A percentile compares a stretch with the other conserved stretches of the same genome.
Conservation (phyloP, 2,329 filamentous ascomycete species). For the Karstenula rhodostoma region DNA sequence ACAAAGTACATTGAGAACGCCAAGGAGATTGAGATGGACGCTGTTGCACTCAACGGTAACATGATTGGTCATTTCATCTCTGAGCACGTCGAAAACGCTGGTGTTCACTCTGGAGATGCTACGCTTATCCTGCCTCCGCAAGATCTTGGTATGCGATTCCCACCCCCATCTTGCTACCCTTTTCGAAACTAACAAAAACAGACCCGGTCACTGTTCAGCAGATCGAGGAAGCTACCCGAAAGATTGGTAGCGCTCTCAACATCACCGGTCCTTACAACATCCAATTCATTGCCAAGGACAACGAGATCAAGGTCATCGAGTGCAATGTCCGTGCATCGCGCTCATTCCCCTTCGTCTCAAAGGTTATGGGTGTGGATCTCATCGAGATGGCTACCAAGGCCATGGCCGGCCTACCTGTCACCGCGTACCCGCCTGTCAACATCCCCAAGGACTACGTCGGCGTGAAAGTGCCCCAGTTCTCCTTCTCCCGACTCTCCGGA, state of each 20-base stretch:
- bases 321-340: slow-evolving; percentile 96
- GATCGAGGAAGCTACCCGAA: slow-evolving; percentile 93
- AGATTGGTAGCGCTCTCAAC: slow-evolving; percentile 93
- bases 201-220: slow-evolving; percentile 83
- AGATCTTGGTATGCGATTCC: slow-evolving; percentile 64
- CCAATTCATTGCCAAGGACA: slow-evolving; percentile 99
- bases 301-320: slow-evolving; percentile 99
- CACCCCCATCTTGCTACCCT: background rate
- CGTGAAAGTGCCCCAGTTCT: slow-evolving; percentile 99
- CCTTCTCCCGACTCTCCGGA: slow-evolving; percentile 94
- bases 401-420: slow-evolving; percentile 84
- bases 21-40: slow-evolving; percentile 99
- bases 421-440: slow-evolving; percentile 79
- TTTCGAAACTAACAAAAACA: slow-evolving; percentile 37
- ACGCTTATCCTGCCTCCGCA: slow-evolving; percentile 95
- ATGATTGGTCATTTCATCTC: slow-evolving; percentile 97
- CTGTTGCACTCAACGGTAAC: slow-evolving; percentile 86
- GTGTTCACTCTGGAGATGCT: slow-evolving; percentile 97
- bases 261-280: slow-evolving; percentile 98
- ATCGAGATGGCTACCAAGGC: slow-evolving; percentile 99
- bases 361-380: slow-evolving; percentile 96
- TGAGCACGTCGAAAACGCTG: slow-evolving; percentile 98
- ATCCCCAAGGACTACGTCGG: slow-evolving; percentile 85
- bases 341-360: slow-evolving; percentile 97
- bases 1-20: slow-evolving; percentile 99